A percentile compares a stretch with the other conserved stretches of the same genome.
phyloP scores from a whole-genome alignment of 371 early-diverging fungal genomes.

The Mortierella sp. region DNA sequence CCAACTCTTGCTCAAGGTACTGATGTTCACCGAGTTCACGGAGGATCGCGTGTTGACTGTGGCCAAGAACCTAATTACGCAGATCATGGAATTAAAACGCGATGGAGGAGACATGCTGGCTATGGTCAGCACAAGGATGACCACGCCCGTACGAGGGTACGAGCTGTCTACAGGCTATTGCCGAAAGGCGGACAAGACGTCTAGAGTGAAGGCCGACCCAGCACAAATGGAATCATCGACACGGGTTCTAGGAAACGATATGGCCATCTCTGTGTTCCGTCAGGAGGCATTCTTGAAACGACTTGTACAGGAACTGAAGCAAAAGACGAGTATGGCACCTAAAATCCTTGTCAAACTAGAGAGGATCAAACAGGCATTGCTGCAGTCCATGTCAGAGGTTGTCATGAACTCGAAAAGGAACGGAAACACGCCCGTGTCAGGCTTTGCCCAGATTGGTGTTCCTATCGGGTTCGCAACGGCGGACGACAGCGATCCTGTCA shows the following conservation, averaged over 20 bases:
- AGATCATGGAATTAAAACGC: conserved; percentile 68
- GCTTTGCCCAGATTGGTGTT: conserved; percentile 62
- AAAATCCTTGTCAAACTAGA: conserved; percentile 42
- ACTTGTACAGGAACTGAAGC: conserved; percentile 53
- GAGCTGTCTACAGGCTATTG: conserved; percentile 42
- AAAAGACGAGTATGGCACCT: conserved; percentile 32
- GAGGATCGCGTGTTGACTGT: conserved; percentile 68
- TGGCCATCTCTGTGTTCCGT: conserved; percentile 61
- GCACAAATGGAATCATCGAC: conserved; percentile 38
- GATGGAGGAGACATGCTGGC: conserved; percentile 65
- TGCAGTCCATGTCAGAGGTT: conserved; percentile 47
- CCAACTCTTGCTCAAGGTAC: conserved; percentile 59
- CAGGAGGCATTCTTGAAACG: conserved; percentile 70
- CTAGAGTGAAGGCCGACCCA: conserved; percentile 4
- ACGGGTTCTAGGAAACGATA: conserved; percentile 55
- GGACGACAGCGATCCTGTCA: conserved; percentile 40
- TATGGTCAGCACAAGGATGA: conserved; percentile 60
- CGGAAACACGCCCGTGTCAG: conserved; percentile 47
- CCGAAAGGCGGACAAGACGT: conserved; percentile 15
- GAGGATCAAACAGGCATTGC: conserved; percentile 42
- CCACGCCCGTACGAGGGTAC: conserved; percentile 51
- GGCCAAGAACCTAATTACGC: conserved; percentile 71
- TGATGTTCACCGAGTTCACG: conserved; percentile 69
- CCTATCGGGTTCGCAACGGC: conserved; percentile 27
- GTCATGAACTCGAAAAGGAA: conserved; percentile 47